Conservation (phyloP, 2,329 filamentous ascomycete genomes). For the Arthrobotrys sphaeroides region DNA sequence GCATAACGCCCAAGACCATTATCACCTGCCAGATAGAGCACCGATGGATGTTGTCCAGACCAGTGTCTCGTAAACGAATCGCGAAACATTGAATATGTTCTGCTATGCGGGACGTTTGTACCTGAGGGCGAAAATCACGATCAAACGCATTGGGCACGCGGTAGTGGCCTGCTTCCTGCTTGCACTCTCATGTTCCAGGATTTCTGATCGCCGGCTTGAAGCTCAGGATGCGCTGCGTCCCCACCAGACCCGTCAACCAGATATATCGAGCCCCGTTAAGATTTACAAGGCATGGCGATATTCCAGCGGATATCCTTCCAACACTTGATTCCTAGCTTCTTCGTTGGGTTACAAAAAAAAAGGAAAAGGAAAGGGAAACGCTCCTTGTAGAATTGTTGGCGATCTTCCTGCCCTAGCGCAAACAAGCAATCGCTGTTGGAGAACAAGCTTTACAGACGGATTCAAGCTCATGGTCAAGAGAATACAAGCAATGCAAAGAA, state of each 20-base stretch:
- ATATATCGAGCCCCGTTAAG: not conserved
- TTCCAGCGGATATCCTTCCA: not conserved
- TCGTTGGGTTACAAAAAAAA: not conserved
- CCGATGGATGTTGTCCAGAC: not conserved
- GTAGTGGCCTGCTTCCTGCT: conserved; percentile 3
- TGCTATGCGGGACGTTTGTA: not conserved
- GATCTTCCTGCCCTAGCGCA: conserved; percentile 2
- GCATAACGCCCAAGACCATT: conserved; percentile 7
- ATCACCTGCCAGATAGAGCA: conserved; percentile 35
- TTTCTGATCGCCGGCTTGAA: conserved; percentile 21
- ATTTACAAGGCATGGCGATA: not conserved
- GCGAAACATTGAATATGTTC: not conserved
- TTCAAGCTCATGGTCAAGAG: conserved; percentile 33
- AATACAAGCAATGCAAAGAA: conserved; percentile 38
- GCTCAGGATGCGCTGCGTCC: not conserved
- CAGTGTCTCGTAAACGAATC: conserved; percentile 8
- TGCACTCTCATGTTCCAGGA: conserved; percentile 1
- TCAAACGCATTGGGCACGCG: not conserved
- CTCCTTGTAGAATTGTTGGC: not conserved
- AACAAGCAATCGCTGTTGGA: not conserved
- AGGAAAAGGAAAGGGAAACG: not conserved
- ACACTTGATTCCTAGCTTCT: too few relatives aligned
- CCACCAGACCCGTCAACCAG: not conserved
- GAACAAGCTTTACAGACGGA: conserved; percentile 36
- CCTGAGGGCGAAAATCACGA: not conserved